Evolutionary conservation across 2,329 filamentous ascomycete genomes (phyloP).

Genomic region (Cytospora chrysosperma): DNA sequence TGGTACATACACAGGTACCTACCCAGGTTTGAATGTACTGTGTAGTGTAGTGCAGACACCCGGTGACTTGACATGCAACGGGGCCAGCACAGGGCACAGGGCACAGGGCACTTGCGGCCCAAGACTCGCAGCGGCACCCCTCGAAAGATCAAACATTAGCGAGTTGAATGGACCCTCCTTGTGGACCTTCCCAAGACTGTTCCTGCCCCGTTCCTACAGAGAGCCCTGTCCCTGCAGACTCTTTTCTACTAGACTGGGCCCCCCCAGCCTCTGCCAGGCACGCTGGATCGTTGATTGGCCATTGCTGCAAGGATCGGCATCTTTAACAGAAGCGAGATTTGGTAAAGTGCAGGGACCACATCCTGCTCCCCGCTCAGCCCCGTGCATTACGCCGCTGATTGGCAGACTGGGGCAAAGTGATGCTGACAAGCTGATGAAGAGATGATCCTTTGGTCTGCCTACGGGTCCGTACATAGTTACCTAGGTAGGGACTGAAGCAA

Average conservation of each 20-base stretch:
- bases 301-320: background rate
- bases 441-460: background rate
- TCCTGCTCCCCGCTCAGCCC: conserved; percentile 1
- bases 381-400: conserved; percentile 1
- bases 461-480: too few species aligned
- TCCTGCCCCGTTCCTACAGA: background rate
- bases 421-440: background rate
- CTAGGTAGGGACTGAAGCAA: too few species aligned
- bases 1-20: too few species aligned
- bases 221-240: background rate
- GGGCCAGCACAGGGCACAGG: too few species aligned
- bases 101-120: too few species aligned
- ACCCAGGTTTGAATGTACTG: too few species aligned
- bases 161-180: background rate
- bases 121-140: background rate
- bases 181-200: background rate
- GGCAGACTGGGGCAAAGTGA: conserved; percentile 5
- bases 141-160: background rate
- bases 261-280: conserved; percentile 5
- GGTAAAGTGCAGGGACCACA: conserved; percentile 8
- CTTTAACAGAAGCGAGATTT: conserved; percentile 12
- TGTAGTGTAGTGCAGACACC: too few species aligned
- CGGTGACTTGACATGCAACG: too few species aligned
- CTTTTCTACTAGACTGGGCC: background rate
- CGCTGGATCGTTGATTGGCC: background rate